Evolutionary conservation across 129 eudicot species (phyloP), one percentile per base, ranked within the genome.

Genomic region (Dittrichia graveolens): DNA sequence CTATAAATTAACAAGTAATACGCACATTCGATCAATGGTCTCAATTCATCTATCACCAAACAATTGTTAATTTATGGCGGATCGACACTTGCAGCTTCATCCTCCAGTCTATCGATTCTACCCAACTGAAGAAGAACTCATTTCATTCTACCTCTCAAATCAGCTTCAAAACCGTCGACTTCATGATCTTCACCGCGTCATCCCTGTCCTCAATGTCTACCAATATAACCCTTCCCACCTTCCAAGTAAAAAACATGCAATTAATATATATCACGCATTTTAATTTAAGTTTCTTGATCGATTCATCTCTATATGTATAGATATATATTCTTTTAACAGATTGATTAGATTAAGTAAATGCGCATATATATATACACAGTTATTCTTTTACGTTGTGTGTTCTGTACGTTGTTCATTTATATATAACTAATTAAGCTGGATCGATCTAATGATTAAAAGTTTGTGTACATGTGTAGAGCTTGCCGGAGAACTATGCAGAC

Each of bases 81-180:
- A 37, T 15, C 14, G 59, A 9, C 39, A 15, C 0, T 43, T 15
- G 38, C 66, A 55, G 45, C 65, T 7, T 3, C 72, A 12, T 35
- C 24, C 65, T 3, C 0, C 6, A 5, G 14, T 62, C 77, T 78
- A 50, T 78, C 85, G 96, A 8, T 90, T 90, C 82, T 90, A 83
- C 80, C 96, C 96, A 2, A 90, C 96, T 0, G 96, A 90, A 81
- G 95, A 90, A 79, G 96, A 90, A 53, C 83, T 90, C 38, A 72
- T 90, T 69, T 85, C 89, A 1, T 87, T 85, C 76, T 90, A 90
- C 42, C 91, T 90, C 38, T 64, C 24, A 57, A 76, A 71, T 74
- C 83, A 76, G 76, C 89, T 90, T 49, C 82, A 85, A 75, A 76
- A 73, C 7, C 62, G 12, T 6, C 57, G 47, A 10, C 47, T 35